These are phyloP conservation scores for Corylus heterophylla DNA, from an alignment of 306 rosid species.

Conservation along the genomic window DNA sequence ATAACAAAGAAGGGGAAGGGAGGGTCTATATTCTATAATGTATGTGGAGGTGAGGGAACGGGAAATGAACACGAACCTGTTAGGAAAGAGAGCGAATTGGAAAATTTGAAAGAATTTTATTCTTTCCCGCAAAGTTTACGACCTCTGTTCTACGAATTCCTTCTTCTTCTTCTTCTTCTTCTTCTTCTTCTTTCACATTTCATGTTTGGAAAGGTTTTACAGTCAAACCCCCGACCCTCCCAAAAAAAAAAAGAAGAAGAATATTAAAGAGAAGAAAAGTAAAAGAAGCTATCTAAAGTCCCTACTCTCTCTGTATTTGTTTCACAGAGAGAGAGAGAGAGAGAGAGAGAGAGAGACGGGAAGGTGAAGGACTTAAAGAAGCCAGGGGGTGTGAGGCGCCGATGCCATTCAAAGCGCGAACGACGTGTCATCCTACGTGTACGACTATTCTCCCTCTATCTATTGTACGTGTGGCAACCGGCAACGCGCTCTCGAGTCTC, in stretches of 20 bases:
- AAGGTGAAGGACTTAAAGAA: not conserved
- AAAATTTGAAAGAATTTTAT: constrained; percentile 17
- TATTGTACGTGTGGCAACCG: too few relatives aligned
- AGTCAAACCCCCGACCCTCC: constrained; percentile 24
- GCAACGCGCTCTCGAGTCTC: too few relatives aligned
- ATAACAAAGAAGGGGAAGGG: not conserved
- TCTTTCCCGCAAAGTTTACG: constrained; percentile 26
- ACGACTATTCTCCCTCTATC: not conserved
- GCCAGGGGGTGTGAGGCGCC: constrained; percentile 26
- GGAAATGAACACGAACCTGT: constrained; percentile 21
- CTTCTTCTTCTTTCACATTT: not conserved
- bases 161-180: not conserved
- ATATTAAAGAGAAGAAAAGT: not conserved
- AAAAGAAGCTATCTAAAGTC: not conserved
- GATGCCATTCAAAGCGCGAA: constrained; percentile 25
- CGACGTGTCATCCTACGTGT: constrained; percentile 18
- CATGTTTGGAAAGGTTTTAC: constrained; percentile 26
- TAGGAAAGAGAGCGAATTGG: constrained; percentile 22
- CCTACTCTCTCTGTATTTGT: not conserved
- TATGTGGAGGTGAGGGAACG: not conserved
- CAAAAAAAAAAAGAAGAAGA: not conserved
- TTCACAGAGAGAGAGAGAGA: not conserved
- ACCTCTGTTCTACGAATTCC: not conserved
- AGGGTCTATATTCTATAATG: not conserved
- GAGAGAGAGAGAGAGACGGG: not conserved